Base-by-base conservation (phyloP, 768 basidiomycete genomes). In the Mycena chlorophos region DNA sequence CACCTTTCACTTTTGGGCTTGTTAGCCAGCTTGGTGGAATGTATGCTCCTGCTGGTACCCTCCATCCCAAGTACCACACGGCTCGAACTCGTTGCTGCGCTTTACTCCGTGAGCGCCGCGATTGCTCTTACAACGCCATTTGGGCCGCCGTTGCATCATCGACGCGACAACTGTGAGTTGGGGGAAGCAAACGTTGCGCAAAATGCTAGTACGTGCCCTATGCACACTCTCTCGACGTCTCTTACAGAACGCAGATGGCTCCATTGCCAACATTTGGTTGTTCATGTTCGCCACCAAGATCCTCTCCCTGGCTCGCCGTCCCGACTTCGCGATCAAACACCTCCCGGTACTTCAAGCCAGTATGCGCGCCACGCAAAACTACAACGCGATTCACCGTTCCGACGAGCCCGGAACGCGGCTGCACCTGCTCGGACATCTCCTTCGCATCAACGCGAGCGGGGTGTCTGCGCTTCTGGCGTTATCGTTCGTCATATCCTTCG, bases 211-310 rank as follows among this genome's bases (percentile, higher is more conserved):
- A 28, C 23, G 45, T 27, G 25, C 4, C 22, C 10, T 16, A 10
- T 20, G 8, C 20, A 10, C 10, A 43, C 8, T 43, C 22, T 10
- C 40, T 43, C 16, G 8, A 19, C 14, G 8, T 6, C 40, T 43
- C 14, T 10, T 8, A 43, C 26, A 13, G 23, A 8, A 13, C 20
- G 23, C 13, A 46, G 45, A 46, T 19, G 22, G 23, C 22, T 46
- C 45, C 25, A 46, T 46, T 20, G 45, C 26, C 8, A 43, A 46
- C 27, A 20, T 27, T 12, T 46, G 45, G 45, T 25, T 46, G 5
- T 46, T 46, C 25, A 46, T 46, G 26, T 46, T 46, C 25, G 45
- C 45, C 12, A 46, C 45, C 45, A 46, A 46, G n/a, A 25, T 46
- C 12, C 45, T 46, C 8, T 23, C 45, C 26, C 40, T 37, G 10